Percentiles rank a stretch among this genome's conserved stretches.
Evolutionary conservation across 352 stramenopile genomes (phyloP).

Genomic region (Phytophthora pinifolia): DNA sequence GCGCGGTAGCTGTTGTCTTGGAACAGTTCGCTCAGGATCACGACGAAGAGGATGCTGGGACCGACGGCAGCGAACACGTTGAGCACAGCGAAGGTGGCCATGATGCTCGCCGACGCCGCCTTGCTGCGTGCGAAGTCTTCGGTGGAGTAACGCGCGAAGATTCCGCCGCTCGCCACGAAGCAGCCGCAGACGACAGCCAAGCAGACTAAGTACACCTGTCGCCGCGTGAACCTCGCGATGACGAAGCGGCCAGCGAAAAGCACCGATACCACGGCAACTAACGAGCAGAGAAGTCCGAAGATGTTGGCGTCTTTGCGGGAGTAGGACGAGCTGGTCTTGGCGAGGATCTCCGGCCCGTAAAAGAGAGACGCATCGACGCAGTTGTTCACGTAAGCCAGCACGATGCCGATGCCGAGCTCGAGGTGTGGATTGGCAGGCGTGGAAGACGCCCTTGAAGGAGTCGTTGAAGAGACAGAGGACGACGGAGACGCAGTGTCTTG

Average conservation of each 20-base stretch:
- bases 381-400: constrained; percentile 88
- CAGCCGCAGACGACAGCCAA: constrained; percentile 65
- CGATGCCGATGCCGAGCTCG: constrained; percentile 74
- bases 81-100: constrained; percentile 68
- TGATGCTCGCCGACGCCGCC: constrained; percentile 50
- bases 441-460: background rate
- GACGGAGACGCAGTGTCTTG: constrained; percentile 19
- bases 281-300: constrained; percentile 68
- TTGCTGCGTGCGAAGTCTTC: constrained; percentile 57
- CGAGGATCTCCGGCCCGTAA: constrained; percentile 83
- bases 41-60: constrained; percentile 79
- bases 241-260: constrained; percentile 67
- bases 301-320: constrained; percentile 70
- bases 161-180: constrained; percentile 62
- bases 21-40: constrained; percentile 87
- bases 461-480: constrained; percentile 1
- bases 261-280: constrained; percentile 71
- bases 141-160: constrained; percentile 71
- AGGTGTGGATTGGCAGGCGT: constrained; percentile 33
- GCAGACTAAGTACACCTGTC: constrained; percentile 73
- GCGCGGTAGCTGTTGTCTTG: constrained; percentile 80
- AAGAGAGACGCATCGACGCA: constrained; percentile 88
- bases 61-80: constrained; percentile 77
- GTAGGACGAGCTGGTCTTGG: constrained; percentile 60
- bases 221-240: constrained; percentile 65